A percentile compares a stretch with the other conserved stretches of the same genome.
Evolutionary conservation across 805 yeast species (phyloP).

Genomic region (Sugiyamaella americana): DNA sequence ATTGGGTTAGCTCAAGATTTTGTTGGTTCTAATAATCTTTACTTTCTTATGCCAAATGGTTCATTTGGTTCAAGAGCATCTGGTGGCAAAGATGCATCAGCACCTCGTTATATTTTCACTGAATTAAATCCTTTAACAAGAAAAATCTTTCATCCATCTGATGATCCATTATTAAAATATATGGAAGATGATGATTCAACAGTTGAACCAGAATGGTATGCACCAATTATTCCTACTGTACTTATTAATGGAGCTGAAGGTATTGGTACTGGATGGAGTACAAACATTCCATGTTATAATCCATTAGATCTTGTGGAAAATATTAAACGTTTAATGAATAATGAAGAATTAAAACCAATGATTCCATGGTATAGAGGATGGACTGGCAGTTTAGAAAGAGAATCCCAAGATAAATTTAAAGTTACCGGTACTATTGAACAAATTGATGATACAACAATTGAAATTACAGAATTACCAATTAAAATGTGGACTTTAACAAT

Average conservation of each 20-base stretch:
- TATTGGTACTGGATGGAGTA: constrained; percentile 99
- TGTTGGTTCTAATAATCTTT: constrained; percentile 85
- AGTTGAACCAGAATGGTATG: constrained; percentile 93
- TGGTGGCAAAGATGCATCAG: constrained; percentile 99
- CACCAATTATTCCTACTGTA: constrained; percentile 92
- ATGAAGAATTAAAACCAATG: constrained; percentile 66
- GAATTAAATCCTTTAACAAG: constrained; percentile 72
- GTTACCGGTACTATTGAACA: constrained; percentile 78
- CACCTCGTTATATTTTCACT: constrained; percentile 93
- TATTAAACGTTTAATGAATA: constrained; percentile 64
- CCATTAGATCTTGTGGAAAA: constrained; percentile 78
- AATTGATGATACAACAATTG: constrained; percentile 70
- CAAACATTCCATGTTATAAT: constrained; percentile 83
- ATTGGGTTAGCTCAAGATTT: constrained; percentile 93
- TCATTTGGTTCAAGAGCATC: constrained; percentile 92
- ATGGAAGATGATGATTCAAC: constrained; percentile 88
- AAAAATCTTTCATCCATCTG: constrained; percentile 69
- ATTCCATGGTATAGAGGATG: constrained; percentile 94
- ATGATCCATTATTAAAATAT: constrained; percentile 70
- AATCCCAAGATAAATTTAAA: constrained; percentile 57
- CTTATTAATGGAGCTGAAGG: constrained; percentile 96
- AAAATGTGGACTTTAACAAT: constrained; percentile 87
- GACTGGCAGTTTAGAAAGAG: constrained; percentile 72
- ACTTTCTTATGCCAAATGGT: constrained; percentile 84
- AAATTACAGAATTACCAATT: constrained; percentile 88